Evolutionary conservation across 768 basidiomycete species (phyloP).

Genomic region (Megacollybia marginata): DNA sequence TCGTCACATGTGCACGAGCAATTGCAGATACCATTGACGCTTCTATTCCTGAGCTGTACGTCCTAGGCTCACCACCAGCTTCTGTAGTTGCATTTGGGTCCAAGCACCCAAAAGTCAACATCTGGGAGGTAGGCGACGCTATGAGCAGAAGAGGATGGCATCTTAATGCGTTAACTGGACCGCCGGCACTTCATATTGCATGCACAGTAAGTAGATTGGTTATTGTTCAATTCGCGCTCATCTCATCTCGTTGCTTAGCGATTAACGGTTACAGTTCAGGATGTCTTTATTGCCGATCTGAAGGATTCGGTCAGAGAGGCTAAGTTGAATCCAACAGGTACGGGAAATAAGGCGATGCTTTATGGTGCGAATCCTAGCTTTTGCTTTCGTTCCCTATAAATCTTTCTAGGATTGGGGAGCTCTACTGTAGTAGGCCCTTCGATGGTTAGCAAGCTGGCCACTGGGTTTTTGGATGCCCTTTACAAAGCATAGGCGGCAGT

Average conservation of each 20-base stretch:
- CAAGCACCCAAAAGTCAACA: slow-evolving; percentile 51
- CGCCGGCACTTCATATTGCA: slow-evolving; percentile 86
- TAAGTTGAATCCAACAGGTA: slow-evolving; percentile 53
- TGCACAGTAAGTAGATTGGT: slow-evolving; percentile 56
- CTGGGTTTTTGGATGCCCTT: slow-evolving; percentile 74
- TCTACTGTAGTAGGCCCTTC: slow-evolving; percentile 78
- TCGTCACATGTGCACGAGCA: slow-evolving; percentile 65
- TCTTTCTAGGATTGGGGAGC: slow-evolving; percentile 59
- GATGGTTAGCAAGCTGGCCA: slow-evolving; percentile 71
- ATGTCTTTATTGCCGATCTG: slow-evolving; percentile 79
- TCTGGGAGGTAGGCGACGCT: slow-evolving; percentile 85
- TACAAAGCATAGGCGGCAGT: slow-evolving; percentile 65
- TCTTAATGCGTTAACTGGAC: slow-evolving; percentile 73
- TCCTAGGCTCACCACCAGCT: slow-evolving; percentile 85
- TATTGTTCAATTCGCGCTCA: not conserved
- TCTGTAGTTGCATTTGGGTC: slow-evolving; percentile 88
- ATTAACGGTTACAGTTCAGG: slow-evolving; percentile 69
- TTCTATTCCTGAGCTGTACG: slow-evolving; percentile 75
- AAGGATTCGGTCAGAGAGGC: slow-evolving; percentile 71
- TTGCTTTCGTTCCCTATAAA: not conserved
- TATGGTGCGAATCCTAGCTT: slow-evolving; percentile 54
- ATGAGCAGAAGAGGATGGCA: slow-evolving; percentile 90
- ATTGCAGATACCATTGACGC: slow-evolving; percentile 61
- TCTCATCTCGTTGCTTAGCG: slow-evolving; percentile 35
- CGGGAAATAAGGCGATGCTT: slow-evolving; percentile 85